Evolutionary conservation across 2,329 filamentous ascomycete species (phyloP), one percentile per base, ranked within the genome.

Genomic region (Dothideomycetes sp.): DNA sequence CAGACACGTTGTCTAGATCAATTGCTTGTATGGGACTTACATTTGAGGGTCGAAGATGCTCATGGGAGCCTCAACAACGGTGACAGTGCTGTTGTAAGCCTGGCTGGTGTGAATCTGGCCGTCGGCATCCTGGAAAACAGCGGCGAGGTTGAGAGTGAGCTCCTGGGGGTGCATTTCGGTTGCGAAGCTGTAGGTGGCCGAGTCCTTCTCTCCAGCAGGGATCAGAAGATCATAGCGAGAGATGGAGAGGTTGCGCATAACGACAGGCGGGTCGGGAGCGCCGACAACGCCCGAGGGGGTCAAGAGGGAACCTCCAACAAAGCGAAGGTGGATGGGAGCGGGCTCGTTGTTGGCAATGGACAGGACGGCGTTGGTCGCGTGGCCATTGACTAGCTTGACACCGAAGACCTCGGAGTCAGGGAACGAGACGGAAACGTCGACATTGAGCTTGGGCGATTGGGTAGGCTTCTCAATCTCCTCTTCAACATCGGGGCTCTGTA

Each of bases 1-100:
- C 23, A 49, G 44, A 25, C 11, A 18, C n/a, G 13, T 7, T 18
- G 24, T 18, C 7, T 7, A 10, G 10, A 20, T 16, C 6, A 25
- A 5, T n/a, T 25, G 31, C n/a, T 15, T 9, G 36, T 15, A 31
- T 31, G 15, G 19, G 43, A 64, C 81, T 65, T 72, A 96, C 89
- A 95, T 88, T 66, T 95, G 88, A 47, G 88, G 89, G 60, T 96
- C 89, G 49, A 95, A 82, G 64, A 95, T 78, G 73, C 82, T 93
- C 48, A 83, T 85, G 41, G 89, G 85, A 2, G 87, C 79, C 65
- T 96, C 89, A 36, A 96, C 88, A 49, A 98, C 76, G 60, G 76
- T 79, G 50, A 93, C 85, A 35, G 81, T 81, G 59, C 82, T 81
- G 61, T 89, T 85, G 71, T 83, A 88, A 44, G 83, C 83, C 47